Conservation (phyloP, 345 rosid species). For the Brassica incana region DNA sequence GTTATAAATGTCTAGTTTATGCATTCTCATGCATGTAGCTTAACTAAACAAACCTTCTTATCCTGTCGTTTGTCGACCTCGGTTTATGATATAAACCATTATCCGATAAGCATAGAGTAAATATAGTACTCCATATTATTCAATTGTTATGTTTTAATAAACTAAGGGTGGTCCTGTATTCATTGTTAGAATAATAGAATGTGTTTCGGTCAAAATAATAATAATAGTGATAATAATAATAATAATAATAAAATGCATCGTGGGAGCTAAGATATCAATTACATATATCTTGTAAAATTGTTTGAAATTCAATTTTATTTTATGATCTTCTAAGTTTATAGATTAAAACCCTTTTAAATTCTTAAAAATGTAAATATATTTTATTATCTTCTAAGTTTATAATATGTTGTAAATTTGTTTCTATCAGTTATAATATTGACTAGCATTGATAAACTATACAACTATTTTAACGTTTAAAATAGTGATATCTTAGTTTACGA, state of each 20-base stretch:
- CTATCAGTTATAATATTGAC: not conserved
- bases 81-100: constrained; percentile 22
- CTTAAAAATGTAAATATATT: not conserved
- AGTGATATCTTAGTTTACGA: not conserved
- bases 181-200: not conserved
- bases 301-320: not conserved
- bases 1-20: constrained; percentile 3
- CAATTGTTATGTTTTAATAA: not conserved
- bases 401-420: not conserved
- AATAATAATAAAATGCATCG: not conserved
- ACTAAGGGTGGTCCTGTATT: not conserved
- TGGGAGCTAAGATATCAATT: constrained; percentile 16
- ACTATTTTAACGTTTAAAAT: not conserved
- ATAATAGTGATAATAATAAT: too few relatives aligned
- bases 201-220: too few relatives aligned
- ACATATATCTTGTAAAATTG: constrained; percentile 6
- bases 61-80: constrained; percentile 24
- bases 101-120: constrained; percentile 26
- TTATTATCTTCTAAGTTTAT: not conserved
- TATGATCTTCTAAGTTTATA: not conserved
- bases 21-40: constrained; percentile 22
- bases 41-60: constrained; percentile 23
- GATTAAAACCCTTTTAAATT: not conserved
- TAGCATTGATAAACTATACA: not conserved
- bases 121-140: not conserved